phyloP scores from a whole-genome alignment of 176 grass and related monocot species.

The Aegilops bicornis region DNA sequence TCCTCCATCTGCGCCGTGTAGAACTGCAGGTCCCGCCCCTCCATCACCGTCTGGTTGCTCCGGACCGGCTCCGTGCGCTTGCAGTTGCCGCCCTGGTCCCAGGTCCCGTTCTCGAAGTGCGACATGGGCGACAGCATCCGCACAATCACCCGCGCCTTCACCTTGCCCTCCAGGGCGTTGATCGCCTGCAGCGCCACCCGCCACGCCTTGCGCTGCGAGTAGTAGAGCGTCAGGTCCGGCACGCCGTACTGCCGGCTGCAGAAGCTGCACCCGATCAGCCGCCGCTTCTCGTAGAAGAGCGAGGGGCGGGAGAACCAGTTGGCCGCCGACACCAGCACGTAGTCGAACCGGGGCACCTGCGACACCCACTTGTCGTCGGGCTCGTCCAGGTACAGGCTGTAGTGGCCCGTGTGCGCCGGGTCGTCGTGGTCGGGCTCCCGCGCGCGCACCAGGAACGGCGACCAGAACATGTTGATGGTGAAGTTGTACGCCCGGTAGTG shows the following conservation, averaged over 20 bases:
- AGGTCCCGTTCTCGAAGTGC: conserved; percentile 92
- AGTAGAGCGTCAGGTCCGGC: conserved; percentile 67
- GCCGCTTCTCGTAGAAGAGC: conserved; percentile 61
- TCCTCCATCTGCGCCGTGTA: conserved; percentile 75
- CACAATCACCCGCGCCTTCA: conserved; percentile 51
- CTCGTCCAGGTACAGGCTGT: conserved; percentile 78
- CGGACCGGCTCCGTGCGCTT: conserved; percentile 47
- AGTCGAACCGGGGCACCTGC: conserved; percentile 56
- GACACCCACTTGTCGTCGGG: conserved; percentile 65
- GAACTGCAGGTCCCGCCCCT: conserved; percentile 51
- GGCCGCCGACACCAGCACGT: conserved; percentile 68
- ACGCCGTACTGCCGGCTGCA: conserved; percentile 60
- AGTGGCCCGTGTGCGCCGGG: conserved; percentile 55
- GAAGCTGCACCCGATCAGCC: conserved; percentile 61
- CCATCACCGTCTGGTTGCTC: conserved; percentile 55
- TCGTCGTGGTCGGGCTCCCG: conserved; percentile 42
- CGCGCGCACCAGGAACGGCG: conserved; percentile 68
- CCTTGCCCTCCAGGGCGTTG: not conserved
- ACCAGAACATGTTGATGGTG: conserved; percentile 84
- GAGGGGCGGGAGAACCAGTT: conserved; percentile 76
- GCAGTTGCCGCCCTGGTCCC: conserved; percentile 83
- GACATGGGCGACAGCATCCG: conserved; percentile 70
- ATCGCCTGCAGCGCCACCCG: conserved; percentile 53
- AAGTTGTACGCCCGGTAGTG: conserved; percentile 60
- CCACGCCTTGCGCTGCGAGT: conserved; percentile 65